Conservation (phyloP, 306 rosid genomes). For the Dicorynia guianensis region DNA sequence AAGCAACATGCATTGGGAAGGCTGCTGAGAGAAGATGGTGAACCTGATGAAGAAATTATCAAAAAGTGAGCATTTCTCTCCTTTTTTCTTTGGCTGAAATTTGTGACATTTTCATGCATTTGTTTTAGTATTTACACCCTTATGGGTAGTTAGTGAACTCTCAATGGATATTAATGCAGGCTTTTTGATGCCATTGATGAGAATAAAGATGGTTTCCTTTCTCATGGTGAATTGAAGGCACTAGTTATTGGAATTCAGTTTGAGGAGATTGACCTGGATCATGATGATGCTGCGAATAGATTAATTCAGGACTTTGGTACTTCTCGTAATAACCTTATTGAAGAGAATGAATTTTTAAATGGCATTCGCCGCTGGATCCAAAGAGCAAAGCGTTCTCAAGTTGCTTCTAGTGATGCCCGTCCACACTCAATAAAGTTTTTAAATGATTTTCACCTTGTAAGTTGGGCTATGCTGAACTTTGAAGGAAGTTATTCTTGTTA, state of each 20-base stretch:
- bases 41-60: slow-evolving; percentile 66
- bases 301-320: slow-evolving; percentile 74
- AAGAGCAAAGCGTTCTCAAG: slow-evolving; percentile 46
- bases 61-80: slow-evolving; percentile 53
- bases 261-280: slow-evolving; percentile 71
- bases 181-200: slow-evolving; percentile 63
- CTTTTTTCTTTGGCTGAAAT: slow-evolving; percentile 34
- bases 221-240: slow-evolving; percentile 71
- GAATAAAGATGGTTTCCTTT: slow-evolving; percentile 55
- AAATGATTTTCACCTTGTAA: slow-evolving; percentile 61
- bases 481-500: slow-evolving; percentile 13
- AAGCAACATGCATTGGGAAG: slow-evolving; percentile 67
- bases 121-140: slow-evolving; percentile 6
- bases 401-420: slow-evolving; percentile 59
- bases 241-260: slow-evolving; percentile 75
- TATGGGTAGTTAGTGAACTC: slow-evolving; percentile 33
- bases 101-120: neutral
- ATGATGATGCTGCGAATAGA: slow-evolving; percentile 62
- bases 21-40: slow-evolving; percentile 66
- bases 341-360: slow-evolving; percentile 53
- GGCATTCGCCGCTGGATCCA: slow-evolving; percentile 75
- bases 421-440: slow-evolving; percentile 53
- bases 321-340: slow-evolving; percentile 49
- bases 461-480: slow-evolving; percentile 31
- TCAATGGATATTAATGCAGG: slow-evolving; percentile 53